Evolutionary conservation across 768 basidiomycete genomes (phyloP), one percentile per base, ranked within the genome.

Genomic region (Fistulinella prunicolor): DNA sequence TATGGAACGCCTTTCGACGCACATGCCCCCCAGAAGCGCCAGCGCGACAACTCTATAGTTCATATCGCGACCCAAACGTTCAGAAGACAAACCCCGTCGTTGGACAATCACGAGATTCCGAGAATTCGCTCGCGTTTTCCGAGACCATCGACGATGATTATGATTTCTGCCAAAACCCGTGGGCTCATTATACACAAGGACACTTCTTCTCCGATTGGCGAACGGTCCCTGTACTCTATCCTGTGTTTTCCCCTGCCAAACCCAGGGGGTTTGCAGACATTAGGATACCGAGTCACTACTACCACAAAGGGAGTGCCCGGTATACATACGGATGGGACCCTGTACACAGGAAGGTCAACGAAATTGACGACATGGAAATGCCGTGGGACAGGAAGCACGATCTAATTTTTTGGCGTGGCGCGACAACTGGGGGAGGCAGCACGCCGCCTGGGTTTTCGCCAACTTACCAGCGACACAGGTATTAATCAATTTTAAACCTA

Each of bases 131-230:
- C 59, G 58, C 64, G 0, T 97, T 98, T 65, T 71, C 73, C 12
- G 55, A 69, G 23, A 68, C 68, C 2, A 82, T 84, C 9, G 82
- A 89, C n/a, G 74, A 81, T 43, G 72, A 73, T 6, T 76, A 81
- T 51, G 83, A 94, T 60, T 94, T 88, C 62, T 99, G 96, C 68
- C 60, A 70, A 26, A 73, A 81, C 28, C 93, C 95, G 0, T 86
- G 89, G 70, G 84, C 87, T 17, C 93, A 86, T 56, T 84, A 88
- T 60, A 77, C 78, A 23, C 96, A 98, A 63, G 94, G 94, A 10
- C 94, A 93, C 68, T 97, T 96, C 68, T 98, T 96, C 79, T 91
- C 90, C 16, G 95, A 99, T 67, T 96, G 92, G 89, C 76, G 94
- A 19, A 88, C 86, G 0, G 84, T 97, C 49, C 81, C 89, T 10